phyloP scores from a whole-genome alignment of 108 stramenopile species.

The Schizochytrium sp. region DNA sequence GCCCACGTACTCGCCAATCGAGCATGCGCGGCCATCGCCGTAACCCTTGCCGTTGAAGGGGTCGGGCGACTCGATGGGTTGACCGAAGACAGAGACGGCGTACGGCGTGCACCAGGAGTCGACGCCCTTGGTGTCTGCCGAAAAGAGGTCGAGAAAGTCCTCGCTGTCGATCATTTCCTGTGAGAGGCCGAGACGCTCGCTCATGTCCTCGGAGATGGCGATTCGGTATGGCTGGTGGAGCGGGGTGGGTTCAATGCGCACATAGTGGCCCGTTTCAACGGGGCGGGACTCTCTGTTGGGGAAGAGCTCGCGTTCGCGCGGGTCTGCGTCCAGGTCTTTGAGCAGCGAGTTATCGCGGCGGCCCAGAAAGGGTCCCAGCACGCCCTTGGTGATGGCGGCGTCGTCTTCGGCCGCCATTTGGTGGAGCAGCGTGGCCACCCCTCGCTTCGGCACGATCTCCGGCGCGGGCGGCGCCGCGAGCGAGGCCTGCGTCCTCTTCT shows the following conservation, averaged over 20 bases:
- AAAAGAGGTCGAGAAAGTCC: slow-evolving; percentile 30
- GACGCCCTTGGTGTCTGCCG: slow-evolving; percentile 41
- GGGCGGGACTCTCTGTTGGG: background rate
- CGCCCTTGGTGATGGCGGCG: background rate
- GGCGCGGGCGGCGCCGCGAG: background rate
- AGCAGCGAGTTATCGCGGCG: background rate
- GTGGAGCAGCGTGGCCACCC: background rate
- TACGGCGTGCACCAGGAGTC: slow-evolving; percentile 76
- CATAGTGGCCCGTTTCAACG: background rate
- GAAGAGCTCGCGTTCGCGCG: background rate
- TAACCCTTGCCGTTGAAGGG: slow-evolving; percentile 75
- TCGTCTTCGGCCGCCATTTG: too few relatives aligned
- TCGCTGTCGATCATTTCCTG: background rate
- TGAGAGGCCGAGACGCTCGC: background rate
- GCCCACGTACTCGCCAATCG: slow-evolving; percentile 57
- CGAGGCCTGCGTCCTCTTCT: background rate
- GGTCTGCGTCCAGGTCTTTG: background rate
- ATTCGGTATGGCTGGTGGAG: background rate
- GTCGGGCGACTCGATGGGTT: slow-evolving; percentile 61
- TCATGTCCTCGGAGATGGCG: background rate
- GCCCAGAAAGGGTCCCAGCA: background rate
- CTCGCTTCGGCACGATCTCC: background rate
- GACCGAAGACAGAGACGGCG: slow-evolving; percentile 71
- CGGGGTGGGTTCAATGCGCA: slow-evolving; percentile 14
- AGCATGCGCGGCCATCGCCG: slow-evolving; percentile 75